Evolutionary conservation across 169 alveolate genomes (phyloP), one percentile per base, ranked within the genome.

Genomic region (Eimeria necatrix): DNA sequence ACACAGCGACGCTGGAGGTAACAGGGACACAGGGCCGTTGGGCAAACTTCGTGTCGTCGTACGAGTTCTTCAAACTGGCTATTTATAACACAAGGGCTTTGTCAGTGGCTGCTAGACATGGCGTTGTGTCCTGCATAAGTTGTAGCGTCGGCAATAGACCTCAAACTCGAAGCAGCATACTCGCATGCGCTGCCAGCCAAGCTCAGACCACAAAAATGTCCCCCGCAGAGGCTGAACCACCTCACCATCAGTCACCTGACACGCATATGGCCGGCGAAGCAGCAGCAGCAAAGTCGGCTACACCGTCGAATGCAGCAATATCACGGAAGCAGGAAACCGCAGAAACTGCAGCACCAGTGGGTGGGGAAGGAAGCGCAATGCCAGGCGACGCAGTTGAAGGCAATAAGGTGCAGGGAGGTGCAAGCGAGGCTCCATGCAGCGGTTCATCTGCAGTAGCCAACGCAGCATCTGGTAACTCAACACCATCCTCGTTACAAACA

Each of bases 191-290:
- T n/a, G 53, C 70, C 41, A 32, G 14, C 51, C 70, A 46, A 26
- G 4, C 70, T 16, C 51, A 3, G 2, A 22, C 26, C 7, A 68
- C 9, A 8, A 53, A 18, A 26, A 80, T 80, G 89, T 49, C 26
- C 89, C 70, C 89, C 51, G 64, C 64, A 5, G 89, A 53, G 41
- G 89, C 89, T 10, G 71, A 80, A 60, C 52, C 89, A 41, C 49
- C 64, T 53, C 73, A 26, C 41, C 41, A 32, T 32, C 41, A 32
- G 41, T 32, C 41, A 32, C 41, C 41, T 0, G 41, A 32, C 41
- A 32, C 41, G 41, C 41, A 0, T 32, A 32, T 32, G 32, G 89
- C 89, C 51, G 89, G 73, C 49, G 51, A 8, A n/a, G 89, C 89
- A 80, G 71, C 89, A 24, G 71, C 49, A n/a, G 51, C 89, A 80